Evolutionary conservation across 225 moss, liverwort and hornwort species (phyloP), one percentile per base, ranked within the genome.

Genomic region (Marchantia polymorpha): DNA sequence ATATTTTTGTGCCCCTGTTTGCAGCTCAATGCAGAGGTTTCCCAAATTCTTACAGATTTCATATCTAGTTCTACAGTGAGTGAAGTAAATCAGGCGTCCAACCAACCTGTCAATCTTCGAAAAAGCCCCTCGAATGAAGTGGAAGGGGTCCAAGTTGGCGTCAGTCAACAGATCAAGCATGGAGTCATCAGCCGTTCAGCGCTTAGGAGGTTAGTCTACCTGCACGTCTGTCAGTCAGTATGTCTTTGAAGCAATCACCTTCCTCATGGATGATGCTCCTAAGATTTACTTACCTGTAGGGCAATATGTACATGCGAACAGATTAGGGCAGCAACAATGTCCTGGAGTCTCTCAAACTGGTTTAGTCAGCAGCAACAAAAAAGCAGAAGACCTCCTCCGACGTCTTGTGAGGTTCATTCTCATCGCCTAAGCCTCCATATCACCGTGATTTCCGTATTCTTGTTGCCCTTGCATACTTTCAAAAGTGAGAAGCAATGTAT

Each of bases 141-240:
- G 27, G 73, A 55, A 2, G 69, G 58, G 29, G 30, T 77, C 47
- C 70, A 74, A 51, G 78, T 53, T 64, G 82, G 70, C 22, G 54
- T 71, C 59, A 82, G 65, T 49, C 84, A 76, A 60, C 64, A 84
- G 47, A 83, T 79, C 29, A 79, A 81, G 51, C 51, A 81, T 53
- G 67, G 79, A 75, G 80, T 82, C 56, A 82, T 87, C 79, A 84
- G 84, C 73, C 87, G 87, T 22, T 82, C 87, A 19, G 84, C 82
- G 70, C 69, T 87, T 49, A 84, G 87, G 66, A 80, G 73, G 80
- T 69, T 3, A 79, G 53, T 69, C 27, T 19, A 8, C 29, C 2
- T 52, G 19, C 72, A 56, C 14, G n/a, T 54, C 15, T 10, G 5
- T 52, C n/a, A 26, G 50, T n/a, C 23, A 2, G 12, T 22, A 54